Base-by-base conservation (phyloP, 805 yeast species). In the Peterozyma xylosa region DNA sequence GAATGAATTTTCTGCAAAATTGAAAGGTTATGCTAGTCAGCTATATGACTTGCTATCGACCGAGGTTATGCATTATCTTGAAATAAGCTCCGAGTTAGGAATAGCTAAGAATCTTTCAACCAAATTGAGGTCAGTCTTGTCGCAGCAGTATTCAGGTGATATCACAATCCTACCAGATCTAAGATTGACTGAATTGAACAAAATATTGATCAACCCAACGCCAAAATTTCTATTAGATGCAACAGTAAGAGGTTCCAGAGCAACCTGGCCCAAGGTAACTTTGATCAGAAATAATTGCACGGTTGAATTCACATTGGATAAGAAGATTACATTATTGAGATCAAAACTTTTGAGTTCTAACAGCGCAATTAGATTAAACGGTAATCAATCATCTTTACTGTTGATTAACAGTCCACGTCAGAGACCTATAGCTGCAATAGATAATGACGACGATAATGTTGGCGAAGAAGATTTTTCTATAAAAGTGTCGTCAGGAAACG, bases 261-360 rank as follows among this genome's bases (percentile, higher is more conserved):
- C 96, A 0, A 82, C 96, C 0, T 91, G 98, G 97, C 96, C 96
- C 0, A 86, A 87, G 55, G 62, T 93, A 4, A 78, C 96, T 2
- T 72, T 90, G 37, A 87, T 91, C 39, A 74, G 82, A 51, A 91
- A 93, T 59, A 96, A 88, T 56, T 89, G 96, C 62, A 81, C 93
- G 0, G 78, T 89, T 30, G 99, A 91, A 56, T 82, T 91, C 60
- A 84, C 89, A 0, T 66, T 91, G 35, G 98, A 91, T 60, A 74
- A 73, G 46, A 84, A 93, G 9, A 88, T 93, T 9, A 70, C 81
- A n/a, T 56, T 62, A 9, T 59, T 89, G 43, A 71, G 88, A 50
- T 80, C 86, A 6, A 68, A 83, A 48, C 65, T 82, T 27, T 74
- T 83, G 15, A 64, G 71, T 37, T 14, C 34, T 9, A 46, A 41